Evolutionary conservation across 805 yeast species (phyloP).

Genomic region (Grigorovia yakushimaensis): DNA sequence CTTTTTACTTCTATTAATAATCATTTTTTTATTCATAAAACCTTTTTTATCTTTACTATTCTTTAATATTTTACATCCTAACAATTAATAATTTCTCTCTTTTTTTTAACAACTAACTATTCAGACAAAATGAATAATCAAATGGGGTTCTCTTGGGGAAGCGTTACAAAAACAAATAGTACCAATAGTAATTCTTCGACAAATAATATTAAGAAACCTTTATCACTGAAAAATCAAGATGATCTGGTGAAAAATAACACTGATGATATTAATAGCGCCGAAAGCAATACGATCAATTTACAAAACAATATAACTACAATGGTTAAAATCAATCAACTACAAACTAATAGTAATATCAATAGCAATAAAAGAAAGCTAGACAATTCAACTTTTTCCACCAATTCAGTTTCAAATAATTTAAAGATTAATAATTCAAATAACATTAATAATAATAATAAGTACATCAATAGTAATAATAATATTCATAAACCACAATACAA

Average conservation of each 20-base stretch:
- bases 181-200: neutral
- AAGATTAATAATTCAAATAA: neutral
- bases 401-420: neutral
- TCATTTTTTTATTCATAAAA: too few species aligned
- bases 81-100: neutral
- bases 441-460: neutral
- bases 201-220: neutral
- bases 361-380: neutral
- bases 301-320: neutral
- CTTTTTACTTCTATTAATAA: too few species aligned
- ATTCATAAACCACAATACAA: neutral
- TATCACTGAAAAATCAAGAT: neutral
- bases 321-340: neutral
- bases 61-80: neutral
- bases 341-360: neutral
- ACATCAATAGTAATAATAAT: neutral
- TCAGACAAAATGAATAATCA: neutral
- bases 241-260: neutral
- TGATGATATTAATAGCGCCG: neutral
- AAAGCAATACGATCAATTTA: too few species aligned
- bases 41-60: neutral
- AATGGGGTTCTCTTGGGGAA: constrained; percentile 11
- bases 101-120: neutral
- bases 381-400: neutral
- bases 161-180: neutral